Evolutionary conservation across 2,329 filamentous ascomycete genomes (phyloP), one percentile per base, ranked within the genome.

Genomic region (Calonectria hongkongensis): DNA sequence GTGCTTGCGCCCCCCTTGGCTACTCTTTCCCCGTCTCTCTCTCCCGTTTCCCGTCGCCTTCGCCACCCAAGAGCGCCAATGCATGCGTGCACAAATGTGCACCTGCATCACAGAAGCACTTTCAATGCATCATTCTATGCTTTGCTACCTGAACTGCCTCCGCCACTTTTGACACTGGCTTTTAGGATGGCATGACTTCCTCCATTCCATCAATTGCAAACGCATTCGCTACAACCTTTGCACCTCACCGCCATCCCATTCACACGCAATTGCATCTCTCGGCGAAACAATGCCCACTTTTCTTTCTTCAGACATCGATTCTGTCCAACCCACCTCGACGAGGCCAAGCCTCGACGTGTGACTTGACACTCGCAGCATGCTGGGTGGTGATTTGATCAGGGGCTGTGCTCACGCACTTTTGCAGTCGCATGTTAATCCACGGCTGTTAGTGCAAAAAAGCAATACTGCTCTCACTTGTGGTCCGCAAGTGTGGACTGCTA

Each of bases 221-320:
- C 54, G 13, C 54, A 60, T 18, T 41, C 33, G 21, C 36, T 41
- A 27, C 54, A 27, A 60, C 54, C 54, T 60, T 21, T 48, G n/a
- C 54, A 60, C 21, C 43, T 65, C 62, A 65, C 62, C 62, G 62
- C 62, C 30, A 39, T 25, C 18, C 36, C 30, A 25, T 25, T n/a
- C 45, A 25, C n/a, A 21, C n/a, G 18, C 41, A 43, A 50, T 39
- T 41, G 54, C 54, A 27, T 41, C 33, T 28, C 21, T 25, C 45
- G 30, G 28, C 41, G 41, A 65, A n/a, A 65, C 62, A 48, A 25
- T 30, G 16, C 63, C 47, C 48, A 18, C 65, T 33, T 45, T 58
- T 47, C 6, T 16, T 27, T 45, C 16, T 21, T 16, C 10, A 27
- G 54, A 60, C 54, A 60, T 27, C 39, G 41, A 18, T 39, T 27